phyloP scores from a whole-genome alignment of 140 eudicot species.

The Anethum foeniculum region DNA sequence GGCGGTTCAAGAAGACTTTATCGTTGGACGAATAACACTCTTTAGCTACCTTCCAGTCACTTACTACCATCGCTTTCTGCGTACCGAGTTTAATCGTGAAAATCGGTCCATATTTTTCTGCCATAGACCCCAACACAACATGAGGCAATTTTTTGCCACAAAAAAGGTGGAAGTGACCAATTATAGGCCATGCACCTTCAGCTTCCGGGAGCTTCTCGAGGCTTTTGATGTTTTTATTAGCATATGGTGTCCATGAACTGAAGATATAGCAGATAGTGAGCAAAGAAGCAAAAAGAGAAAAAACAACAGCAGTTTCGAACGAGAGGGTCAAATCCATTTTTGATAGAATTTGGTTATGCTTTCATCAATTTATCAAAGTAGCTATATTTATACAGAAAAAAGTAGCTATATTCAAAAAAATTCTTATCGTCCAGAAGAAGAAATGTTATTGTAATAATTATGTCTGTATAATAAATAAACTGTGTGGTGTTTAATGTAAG shows the following conservation, averaged over 20 bases:
- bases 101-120: not conserved
- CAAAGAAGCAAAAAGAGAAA: not conserved
- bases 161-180: not conserved
- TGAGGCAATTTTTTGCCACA: not conserved
- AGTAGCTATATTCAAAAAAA: too few relatives aligned
- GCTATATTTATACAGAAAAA: not conserved
- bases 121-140: not conserved
- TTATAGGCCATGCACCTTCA: not conserved
- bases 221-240: not conserved
- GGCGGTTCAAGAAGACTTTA: not conserved
- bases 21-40: not conserved
- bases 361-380: not conserved
- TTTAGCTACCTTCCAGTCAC: not conserved
- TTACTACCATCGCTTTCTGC: not conserved
- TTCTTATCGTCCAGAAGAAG: not conserved
- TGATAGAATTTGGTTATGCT: not conserved
- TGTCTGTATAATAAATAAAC: too few relatives aligned
- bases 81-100: not conserved
- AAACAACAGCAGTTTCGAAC: not conserved
- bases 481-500: too few relatives aligned
- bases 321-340: not conserved
- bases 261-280: not conserved
- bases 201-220: not conserved
- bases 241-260: too few relatives aligned
- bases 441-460: too few relatives aligned